phyloP scores from a whole-genome alignment of 371 early-diverging fungal species.

The Basidiobolus meristosporus region DNA sequence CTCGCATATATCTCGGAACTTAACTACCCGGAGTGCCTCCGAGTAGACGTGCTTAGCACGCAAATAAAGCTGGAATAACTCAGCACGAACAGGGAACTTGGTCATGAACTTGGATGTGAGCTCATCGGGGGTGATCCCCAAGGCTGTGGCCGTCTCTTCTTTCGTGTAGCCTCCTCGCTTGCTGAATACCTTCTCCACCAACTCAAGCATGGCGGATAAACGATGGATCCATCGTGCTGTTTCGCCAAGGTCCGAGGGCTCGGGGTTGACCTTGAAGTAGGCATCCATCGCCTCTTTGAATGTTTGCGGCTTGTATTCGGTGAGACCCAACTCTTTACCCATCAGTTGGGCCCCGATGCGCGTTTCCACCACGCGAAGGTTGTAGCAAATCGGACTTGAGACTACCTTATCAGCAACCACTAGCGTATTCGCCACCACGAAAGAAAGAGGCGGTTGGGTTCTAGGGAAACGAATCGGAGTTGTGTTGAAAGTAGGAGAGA shows the following conservation, averaged over 20 bases:
- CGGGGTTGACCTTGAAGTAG: too few relatives aligned
- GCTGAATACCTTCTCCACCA: neutral
- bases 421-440: slow-evolving; percentile 81
- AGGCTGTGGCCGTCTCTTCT: slow-evolving; percentile 34
- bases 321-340: slow-evolving; percentile 25
- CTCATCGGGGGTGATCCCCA: slow-evolving; percentile 26
- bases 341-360: slow-evolving; percentile 58
- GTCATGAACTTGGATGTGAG: slow-evolving; percentile 38
- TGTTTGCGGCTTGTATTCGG: slow-evolving; percentile 20
- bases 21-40: slow-evolving; percentile 67
- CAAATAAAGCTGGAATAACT: slow-evolving; percentile 52
- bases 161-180: slow-evolving; percentile 37
- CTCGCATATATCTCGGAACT: slow-evolving; percentile 52
- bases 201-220: slow-evolving; percentile 8
- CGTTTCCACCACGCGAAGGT: slow-evolving; percentile 88
- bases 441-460: slow-evolving; percentile 28
- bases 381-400: slow-evolving; percentile 77
- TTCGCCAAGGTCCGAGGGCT: too few relatives aligned
- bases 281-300: slow-evolving; percentile 47
- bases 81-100: slow-evolving; percentile 40
- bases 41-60: slow-evolving; percentile 69
- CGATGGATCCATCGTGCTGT: slow-evolving; percentile 17
- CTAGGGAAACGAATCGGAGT: slow-evolving; percentile 36
- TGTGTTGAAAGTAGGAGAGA: slow-evolving; percentile 53
- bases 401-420: slow-evolving; percentile 77